A percentile compares a stretch with the other conserved stretches of the same genome.
These are phyloP conservation scores for Pseudogymnoascus sp. DNA, from an alignment of 2,329 filamentous ascomycete genomes.

Conservation along the genomic window DNA sequence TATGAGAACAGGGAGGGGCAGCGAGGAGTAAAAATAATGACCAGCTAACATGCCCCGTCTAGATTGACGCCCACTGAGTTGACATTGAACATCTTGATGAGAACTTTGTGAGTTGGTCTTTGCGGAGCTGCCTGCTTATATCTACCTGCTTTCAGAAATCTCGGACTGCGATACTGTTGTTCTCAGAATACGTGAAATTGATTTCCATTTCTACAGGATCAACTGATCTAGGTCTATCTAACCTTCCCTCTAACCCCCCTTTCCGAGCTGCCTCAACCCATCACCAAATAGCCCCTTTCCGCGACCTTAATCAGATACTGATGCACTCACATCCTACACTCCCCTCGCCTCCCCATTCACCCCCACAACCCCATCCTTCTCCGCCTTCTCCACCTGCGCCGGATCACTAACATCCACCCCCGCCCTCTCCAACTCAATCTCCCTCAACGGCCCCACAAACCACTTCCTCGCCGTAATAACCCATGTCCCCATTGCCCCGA, in stretches of 20 bases:
- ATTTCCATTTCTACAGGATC: neutral
- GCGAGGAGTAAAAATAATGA: neutral
- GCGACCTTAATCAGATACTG: neutral
- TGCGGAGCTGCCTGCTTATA: neutral
- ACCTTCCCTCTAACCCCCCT: neutral
- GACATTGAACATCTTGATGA: neutral
- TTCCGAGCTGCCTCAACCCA: neutral
- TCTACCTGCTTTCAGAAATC: too few species aligned
- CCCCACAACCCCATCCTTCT: neutral
- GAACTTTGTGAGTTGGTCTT: neutral
- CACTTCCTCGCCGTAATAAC: slow-evolving; percentile 42
- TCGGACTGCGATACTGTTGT: neutral
- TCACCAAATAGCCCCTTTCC: neutral
- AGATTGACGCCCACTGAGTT: too few species aligned
- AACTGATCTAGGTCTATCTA: neutral
- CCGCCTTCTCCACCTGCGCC: neutral
- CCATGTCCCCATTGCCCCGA: slow-evolving; percentile 41
- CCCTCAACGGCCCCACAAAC: slow-evolving; percentile 47
- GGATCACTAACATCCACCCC: slow-evolving; percentile 40
- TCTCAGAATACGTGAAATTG: neutral
- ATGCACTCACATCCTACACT: neutral
- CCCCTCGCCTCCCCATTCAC: neutral
- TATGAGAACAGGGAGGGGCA: neutral
- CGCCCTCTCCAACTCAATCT: slow-evolving; percentile 40
- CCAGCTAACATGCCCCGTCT: neutral